A percentile compares a stretch with the other conserved stretches of the same genome.
Evolutionary conservation across 768 basidiomycete genomes (phyloP).

Genomic region (Phanerochaete carnosa): DNA sequence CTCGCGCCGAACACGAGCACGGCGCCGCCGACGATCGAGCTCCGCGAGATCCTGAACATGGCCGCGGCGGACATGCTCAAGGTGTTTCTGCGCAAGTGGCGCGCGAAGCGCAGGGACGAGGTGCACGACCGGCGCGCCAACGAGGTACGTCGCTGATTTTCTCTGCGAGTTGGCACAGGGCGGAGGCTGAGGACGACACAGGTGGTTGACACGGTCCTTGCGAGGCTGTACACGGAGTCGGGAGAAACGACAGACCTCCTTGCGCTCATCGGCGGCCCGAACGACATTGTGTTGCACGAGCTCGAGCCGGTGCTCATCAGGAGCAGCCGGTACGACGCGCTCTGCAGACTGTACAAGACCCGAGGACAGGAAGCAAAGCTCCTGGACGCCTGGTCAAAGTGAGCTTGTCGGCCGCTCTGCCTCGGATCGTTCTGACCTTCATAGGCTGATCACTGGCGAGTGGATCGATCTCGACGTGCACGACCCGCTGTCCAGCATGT

Average conservation of each 20-base stretch:
- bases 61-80: slow-evolving; percentile 78
- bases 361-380: slow-evolving; percentile 57
- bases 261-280: slow-evolving; percentile 52
- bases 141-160: background rate
- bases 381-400: slow-evolving; percentile 69
- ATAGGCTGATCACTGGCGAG: slow-evolving; percentile 62
- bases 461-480: slow-evolving; percentile 60
- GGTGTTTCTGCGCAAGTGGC: slow-evolving; percentile 59
- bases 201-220: slow-evolving; percentile 80
- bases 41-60: slow-evolving; percentile 57
- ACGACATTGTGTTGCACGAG: slow-evolving; percentile 52
- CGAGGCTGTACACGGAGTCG: slow-evolving; percentile 65
- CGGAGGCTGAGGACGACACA: slow-evolving; percentile 22
- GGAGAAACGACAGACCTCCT: slow-evolving; percentile 63
- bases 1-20: slow-evolving; percentile 64
- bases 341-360: slow-evolving; percentile 59
- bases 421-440: background rate
- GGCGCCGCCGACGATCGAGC: slow-evolving; percentile 68
- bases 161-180: background rate
- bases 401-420: slow-evolving; percentile 23
- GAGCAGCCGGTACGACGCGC: slow-evolving; percentile 53
- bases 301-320: slow-evolving; percentile 54
- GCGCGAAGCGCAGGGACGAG: slow-evolving; percentile 39
- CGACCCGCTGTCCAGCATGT: slow-evolving; percentile 62
- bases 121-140: slow-evolving; percentile 8